phyloP scores from a whole-genome alignment of 768 basidiomycete genomes.

The Sistotremastrum suecicum region DNA sequence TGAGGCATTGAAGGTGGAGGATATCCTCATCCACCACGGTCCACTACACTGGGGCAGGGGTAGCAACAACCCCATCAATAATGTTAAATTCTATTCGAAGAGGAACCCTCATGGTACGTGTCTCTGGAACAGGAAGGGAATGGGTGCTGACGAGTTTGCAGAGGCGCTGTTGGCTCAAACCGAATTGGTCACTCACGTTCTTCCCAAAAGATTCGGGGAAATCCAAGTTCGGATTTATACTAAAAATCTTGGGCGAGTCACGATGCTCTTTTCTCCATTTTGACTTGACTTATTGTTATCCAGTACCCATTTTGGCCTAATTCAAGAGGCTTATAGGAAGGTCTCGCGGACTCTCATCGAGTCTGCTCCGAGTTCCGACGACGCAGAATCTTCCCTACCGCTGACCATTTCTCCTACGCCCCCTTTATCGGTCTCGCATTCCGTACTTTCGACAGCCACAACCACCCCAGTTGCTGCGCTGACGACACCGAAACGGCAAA shows the following conservation, averaged over 20 bases:
- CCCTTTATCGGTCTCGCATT: constrained; percentile 11
- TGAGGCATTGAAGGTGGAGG: constrained; percentile 23
- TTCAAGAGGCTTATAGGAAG: constrained; percentile 54
- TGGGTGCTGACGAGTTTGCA: constrained; percentile 14
- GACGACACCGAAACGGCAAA: constrained; percentile 7
- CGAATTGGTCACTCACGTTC: constrained; percentile 51
- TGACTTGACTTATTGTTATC: neutral
- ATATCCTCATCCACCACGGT: constrained; percentile 52
- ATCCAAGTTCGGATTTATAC: constrained; percentile 57
- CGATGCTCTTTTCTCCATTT: neutral
- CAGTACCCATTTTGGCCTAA: constrained; percentile 36
- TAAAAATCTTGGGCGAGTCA: constrained; percentile 32
- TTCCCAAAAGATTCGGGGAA: constrained; percentile 56
- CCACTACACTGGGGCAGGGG: constrained; percentile 70
- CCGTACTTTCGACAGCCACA: constrained; percentile 17
- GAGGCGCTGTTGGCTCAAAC: constrained; percentile 28
- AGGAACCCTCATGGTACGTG: constrained; percentile 38
- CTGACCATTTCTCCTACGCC: too few relatives aligned
- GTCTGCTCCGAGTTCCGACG: too few relatives aligned
- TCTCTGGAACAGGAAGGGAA: too few relatives aligned
- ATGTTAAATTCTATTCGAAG: constrained; percentile 65
- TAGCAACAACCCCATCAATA: constrained; percentile 51
- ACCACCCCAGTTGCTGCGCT: constrained; percentile 8
- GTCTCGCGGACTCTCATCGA: constrained; percentile 17
- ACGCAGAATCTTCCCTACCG: too few relatives aligned